phyloP scores from a whole-genome alignment of 1,139 yeast genomes.

The Yamadazyma sp. region DNA sequence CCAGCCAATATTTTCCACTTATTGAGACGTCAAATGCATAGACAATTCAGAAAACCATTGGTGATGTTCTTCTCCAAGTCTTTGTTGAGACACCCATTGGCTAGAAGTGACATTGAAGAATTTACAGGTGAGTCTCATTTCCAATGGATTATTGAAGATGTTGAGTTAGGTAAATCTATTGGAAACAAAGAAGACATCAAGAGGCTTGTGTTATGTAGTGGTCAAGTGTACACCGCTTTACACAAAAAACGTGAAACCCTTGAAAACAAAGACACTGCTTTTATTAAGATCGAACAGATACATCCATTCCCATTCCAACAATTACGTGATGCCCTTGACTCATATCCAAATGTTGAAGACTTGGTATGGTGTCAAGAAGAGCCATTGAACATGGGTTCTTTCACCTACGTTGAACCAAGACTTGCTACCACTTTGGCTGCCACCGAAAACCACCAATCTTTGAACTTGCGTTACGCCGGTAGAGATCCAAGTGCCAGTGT shows the following conservation, averaged over 20 bases:
- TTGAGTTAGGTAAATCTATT: constrained; percentile 74
- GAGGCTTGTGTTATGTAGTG: constrained; percentile 80
- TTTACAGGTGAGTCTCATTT: constrained; percentile 91
- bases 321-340: constrained; percentile 77
- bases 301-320: constrained; percentile 99
- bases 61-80: constrained; percentile 88
- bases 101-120: constrained; percentile 79
- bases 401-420: constrained; percentile 81
- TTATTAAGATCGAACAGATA: constrained; percentile 87
- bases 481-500: constrained; percentile 98
- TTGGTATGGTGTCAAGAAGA: constrained; percentile 98
- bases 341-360: constrained; percentile 82
- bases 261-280: constrained; percentile 80
- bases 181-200: constrained; percentile 81
- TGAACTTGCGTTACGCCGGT: constrained; percentile 81
- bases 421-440: constrained; percentile 70
- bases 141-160: constrained; percentile 95
- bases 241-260: constrained; percentile 82
- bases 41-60: constrained; percentile 98
- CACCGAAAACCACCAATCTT: constrained; percentile 64
- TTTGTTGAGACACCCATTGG: constrained; percentile 95
- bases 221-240: constrained; percentile 94
- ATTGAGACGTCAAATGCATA: constrained; percentile 98
- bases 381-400: constrained; percentile 96
- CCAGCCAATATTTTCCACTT: constrained; percentile 97